Evolutionary conservation across 768 basidiomycete species (phyloP).

Genomic region (Pholiota conissans): DNA sequence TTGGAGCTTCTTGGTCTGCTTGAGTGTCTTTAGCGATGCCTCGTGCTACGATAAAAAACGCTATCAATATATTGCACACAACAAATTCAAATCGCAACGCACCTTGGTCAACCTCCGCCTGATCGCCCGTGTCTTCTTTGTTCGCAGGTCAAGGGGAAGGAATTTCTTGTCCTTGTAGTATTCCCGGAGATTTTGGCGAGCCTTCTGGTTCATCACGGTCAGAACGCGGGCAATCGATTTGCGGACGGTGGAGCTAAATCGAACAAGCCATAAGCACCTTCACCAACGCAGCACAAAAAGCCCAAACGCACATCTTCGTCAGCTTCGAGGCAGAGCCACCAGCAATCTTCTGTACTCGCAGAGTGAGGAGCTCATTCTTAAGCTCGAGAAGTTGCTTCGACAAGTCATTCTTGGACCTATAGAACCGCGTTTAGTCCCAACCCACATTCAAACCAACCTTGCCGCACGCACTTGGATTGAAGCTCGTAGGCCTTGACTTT

Average conservation of each 20-base stretch:
- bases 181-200: slow-evolving; percentile 94
- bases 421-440: slow-evolving; percentile 17
- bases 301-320: slow-evolving; percentile 85
- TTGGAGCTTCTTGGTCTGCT: slow-evolving; percentile 90
- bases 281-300: neutral
- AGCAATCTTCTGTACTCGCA: slow-evolving; percentile 98
- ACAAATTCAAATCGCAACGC: slow-evolving; percentile 21
- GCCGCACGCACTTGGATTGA: slow-evolving; percentile 79
- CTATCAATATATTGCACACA: neutral
- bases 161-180: slow-evolving; percentile 98
- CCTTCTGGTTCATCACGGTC: slow-evolving; percentile 99
- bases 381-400: slow-evolving; percentile 90
- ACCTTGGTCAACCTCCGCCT: slow-evolving; percentile 92
- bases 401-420: slow-evolving; percentile 95
- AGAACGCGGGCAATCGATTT: slow-evolving; percentile 98
- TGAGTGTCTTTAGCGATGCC: slow-evolving; percentile 80
- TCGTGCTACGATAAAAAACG: slow-evolving; percentile 60
- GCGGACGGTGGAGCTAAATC: slow-evolving; percentile 83
- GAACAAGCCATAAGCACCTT: neutral
- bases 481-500: slow-evolving; percentile 97
- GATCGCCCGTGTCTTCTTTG: slow-evolving; percentile 99
- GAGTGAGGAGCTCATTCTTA: slow-evolving; percentile 89
- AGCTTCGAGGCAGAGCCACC: slow-evolving; percentile 95
- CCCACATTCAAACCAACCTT: neutral
- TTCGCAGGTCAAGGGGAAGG: slow-evolving; percentile 94